Evolutionary conservation across 2,329 filamentous ascomycete genomes (phyloP).

Genomic region (Alternaria incomplexa): DNA sequence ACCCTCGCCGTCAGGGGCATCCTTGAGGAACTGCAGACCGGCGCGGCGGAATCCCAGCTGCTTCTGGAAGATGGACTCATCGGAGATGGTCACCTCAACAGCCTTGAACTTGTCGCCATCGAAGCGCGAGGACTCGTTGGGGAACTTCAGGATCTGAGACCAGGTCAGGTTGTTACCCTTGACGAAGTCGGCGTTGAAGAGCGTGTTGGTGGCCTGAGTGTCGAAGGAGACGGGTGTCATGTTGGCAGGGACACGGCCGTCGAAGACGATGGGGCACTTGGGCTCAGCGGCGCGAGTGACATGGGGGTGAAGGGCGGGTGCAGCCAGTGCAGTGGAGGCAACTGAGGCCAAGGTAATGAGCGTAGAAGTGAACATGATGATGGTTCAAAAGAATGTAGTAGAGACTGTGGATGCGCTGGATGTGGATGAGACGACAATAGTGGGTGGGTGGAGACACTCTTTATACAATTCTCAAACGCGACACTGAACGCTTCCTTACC

Average conservation of each 20-base stretch:
- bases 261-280: slow-evolving; percentile 47
- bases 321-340: slow-evolving; percentile 35
- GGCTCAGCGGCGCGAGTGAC: slow-evolving; percentile 18
- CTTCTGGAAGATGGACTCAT: slow-evolving; percentile 65
- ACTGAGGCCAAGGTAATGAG: slow-evolving; percentile 26
- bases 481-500: not conserved
- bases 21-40: slow-evolving; percentile 60
- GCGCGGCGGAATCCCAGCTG: slow-evolving; percentile 68
- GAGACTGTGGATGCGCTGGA: slow-evolving; percentile 10
- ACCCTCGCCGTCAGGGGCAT: slow-evolving; percentile 60
- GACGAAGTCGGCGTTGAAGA: slow-evolving; percentile 61
- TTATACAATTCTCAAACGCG: slow-evolving; percentile 20
- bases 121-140: slow-evolving; percentile 54
- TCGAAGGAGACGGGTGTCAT: slow-evolving; percentile 40
- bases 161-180: slow-evolving; percentile 61
- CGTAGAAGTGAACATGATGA: slow-evolving; percentile 32
- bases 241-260: slow-evolving; percentile 42
- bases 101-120: slow-evolving; percentile 53
- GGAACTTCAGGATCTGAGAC: slow-evolving; percentile 59
- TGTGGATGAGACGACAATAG: not conserved
- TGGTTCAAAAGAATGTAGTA: not conserved
- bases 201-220: slow-evolving; percentile 40
- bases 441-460: slow-evolving; percentile 2
- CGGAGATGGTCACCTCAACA: slow-evolving; percentile 63
- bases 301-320: slow-evolving; percentile 17